Base-by-base conservation (phyloP, 345 rosid species). In the Garcia nutans region DNA sequence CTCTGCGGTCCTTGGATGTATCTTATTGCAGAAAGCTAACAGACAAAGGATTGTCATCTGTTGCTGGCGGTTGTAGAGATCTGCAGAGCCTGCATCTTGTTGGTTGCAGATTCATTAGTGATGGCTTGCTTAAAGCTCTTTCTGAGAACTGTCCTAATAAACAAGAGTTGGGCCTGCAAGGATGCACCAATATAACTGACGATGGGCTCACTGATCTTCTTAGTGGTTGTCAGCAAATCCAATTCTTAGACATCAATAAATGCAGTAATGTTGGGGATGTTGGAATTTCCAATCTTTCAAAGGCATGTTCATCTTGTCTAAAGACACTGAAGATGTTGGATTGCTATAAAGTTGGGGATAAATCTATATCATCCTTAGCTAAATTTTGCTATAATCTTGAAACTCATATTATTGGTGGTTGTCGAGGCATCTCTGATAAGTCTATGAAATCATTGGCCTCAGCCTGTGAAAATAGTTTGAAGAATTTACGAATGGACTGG, bases 401-500 rank as follows among this genome's bases (percentile, higher is more conserved):
- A 77, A 96, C 91, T 75, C 85, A 91, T 56, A 83, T 93, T 19
- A 86, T 96, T 62, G 93, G 98, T 79, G 98, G 98, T 64, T 90
- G 97, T 41, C 83, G 91, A 55, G 89, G 91, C 44, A 86, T 95
- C 73, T 84, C 93, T 76, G 89, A 90, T 3, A 84, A 84, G 66
- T 84, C 94, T 44, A 62, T 96, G 31, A 86, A 87, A 76, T 83
- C 84, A 19, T 77, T 93, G 79, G 94, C 94, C 24, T 77, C 76
- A 74, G 85, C 93, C 22, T 89, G 97, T 80, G 83, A 81, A 78
- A 84, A 62, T 73, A 84, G 90, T 79, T 85, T 93, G 80, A 93
- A 83, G 87, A 89, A 82, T 71, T 73, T 95, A 87, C 86, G 94
- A 72, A 91, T 96, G 99, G 97, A 93, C 74, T 93, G 99, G 98